Evolutionary conservation across 140 eudicot genomes (phyloP).

Genomic region (Stevia rebaudiana): DNA sequence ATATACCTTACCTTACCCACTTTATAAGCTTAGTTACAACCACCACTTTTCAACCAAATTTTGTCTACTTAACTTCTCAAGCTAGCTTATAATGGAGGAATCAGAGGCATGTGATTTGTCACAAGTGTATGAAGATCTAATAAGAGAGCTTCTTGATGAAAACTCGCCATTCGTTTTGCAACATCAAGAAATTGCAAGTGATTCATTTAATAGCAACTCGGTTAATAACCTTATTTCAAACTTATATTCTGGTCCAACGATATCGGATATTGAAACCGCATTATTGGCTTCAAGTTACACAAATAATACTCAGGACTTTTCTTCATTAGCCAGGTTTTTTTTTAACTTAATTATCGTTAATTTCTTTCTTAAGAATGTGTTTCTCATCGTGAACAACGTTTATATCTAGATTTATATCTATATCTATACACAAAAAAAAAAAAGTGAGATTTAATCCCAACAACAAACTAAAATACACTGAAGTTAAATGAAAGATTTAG

Average conservation of each 20-base stretch:
- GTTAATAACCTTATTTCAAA: conserved; percentile 25
- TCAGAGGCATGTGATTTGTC: conserved; percentile 17
- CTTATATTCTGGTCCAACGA: conserved; percentile 32
- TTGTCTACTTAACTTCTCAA: conserved; percentile 12
- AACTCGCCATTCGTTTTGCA: conserved; percentile 27
- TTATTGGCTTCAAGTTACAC: conserved; percentile 25
- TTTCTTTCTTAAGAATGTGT: background rate
- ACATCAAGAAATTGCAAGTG: conserved; percentile 24
- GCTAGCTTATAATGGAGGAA: conserved; percentile 31
- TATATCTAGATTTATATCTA: background rate
- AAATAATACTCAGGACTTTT: conserved; percentile 18
- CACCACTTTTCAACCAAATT: background rate
- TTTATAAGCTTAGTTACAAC: conserved; percentile 27
- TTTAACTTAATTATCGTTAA: background rate
- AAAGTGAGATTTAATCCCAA: no score
- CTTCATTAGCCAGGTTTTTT: conserved; percentile 25
- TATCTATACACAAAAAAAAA: background rate
- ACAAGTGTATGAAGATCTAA: conserved; percentile 33
- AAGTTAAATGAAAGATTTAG: no score
- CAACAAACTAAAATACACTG: no score
- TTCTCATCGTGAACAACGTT: background rate
- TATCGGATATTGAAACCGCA: conserved; percentile 40
- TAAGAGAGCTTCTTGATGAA: conserved; percentile 35
- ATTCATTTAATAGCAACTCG: background rate
- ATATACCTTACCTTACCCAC: conserved; percentile 29